phyloP scores from a whole-genome alignment of 2,329 filamentous ascomycete genomes.

The Pseudogymnoascus sp. region DNA sequence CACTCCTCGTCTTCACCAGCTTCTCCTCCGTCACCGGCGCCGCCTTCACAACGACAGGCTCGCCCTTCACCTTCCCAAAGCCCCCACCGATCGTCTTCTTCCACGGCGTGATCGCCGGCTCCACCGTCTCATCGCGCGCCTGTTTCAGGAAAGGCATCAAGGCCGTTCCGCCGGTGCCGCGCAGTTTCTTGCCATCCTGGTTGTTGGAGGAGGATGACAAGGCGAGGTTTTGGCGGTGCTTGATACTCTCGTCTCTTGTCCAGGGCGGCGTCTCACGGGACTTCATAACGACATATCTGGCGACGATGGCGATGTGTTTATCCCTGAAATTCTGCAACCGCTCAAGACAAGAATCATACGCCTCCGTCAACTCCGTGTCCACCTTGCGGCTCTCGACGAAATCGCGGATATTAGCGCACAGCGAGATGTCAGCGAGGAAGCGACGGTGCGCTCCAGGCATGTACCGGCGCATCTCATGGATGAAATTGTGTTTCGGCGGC shows the following conservation, averaged over 20 bases:
- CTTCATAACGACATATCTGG: constrained; percentile 88
- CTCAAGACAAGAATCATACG: constrained; percentile 83
- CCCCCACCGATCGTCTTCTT: constrained; percentile 32
- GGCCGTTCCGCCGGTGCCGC: constrained; percentile 86
- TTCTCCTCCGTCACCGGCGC: constrained; percentile 33
- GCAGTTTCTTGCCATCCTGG: constrained; percentile 42
- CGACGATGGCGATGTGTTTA: constrained; percentile 93
- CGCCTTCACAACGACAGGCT: constrained; percentile 17
- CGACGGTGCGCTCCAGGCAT: constrained; percentile 91
- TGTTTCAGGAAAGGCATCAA: constrained; percentile 95
- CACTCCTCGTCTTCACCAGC: constrained; percentile 42
- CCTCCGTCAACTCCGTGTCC: constrained; percentile 61
- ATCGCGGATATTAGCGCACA: constrained; percentile 76
- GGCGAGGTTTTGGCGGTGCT: constrained; percentile 52
- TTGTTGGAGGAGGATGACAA: constrained; percentile 43
- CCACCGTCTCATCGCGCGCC: constrained; percentile 88
- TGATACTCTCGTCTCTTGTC: constrained; percentile 39
- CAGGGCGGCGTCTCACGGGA: constrained; percentile 64
- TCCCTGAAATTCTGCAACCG: constrained; percentile 58
- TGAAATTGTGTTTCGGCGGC: constrained; percentile 71
- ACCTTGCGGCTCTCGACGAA: constrained; percentile 59
- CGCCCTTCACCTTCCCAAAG: constrained; percentile 47
- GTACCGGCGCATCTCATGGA: constrained; percentile 92
- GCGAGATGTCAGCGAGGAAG: constrained; percentile 73
- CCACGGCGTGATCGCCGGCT: constrained; percentile 70